These are phyloP conservation scores for Seminavis robusta DNA, from an alignment of 108 stramenopile genomes.

Conservation along the genomic window DNA sequence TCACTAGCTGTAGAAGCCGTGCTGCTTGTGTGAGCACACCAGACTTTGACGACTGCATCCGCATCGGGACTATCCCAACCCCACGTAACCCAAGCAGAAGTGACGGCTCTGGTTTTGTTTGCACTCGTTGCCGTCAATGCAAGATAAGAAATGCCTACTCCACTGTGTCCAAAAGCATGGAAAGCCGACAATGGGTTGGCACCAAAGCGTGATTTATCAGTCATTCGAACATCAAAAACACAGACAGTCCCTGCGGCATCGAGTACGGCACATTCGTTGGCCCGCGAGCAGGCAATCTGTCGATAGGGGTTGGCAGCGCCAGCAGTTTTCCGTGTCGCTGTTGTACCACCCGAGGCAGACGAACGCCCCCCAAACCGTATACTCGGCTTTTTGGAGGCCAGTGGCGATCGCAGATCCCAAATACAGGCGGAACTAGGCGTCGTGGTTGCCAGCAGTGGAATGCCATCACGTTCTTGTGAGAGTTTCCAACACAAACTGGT, in stretches of 20 bases:
- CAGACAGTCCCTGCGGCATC: constrained; percentile 58
- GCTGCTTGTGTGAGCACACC: too few relatives aligned
- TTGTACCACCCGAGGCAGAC: too few relatives aligned
- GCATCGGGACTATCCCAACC: constrained; percentile 45
- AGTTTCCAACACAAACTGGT: constrained; percentile 45
- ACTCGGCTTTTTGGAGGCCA: constrained; percentile 41
- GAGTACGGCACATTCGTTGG: constrained; percentile 64
- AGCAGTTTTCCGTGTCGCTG: constrained; percentile 13
- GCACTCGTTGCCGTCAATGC: constrained; percentile 3
- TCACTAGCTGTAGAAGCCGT: too few relatives aligned
- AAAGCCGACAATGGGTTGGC: constrained; percentile 26
- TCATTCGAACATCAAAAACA: constrained; percentile 66
- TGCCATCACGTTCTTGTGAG: constrained; percentile 1
- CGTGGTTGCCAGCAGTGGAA: constrained; percentile 40
- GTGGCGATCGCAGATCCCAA: constrained; percentile 58
- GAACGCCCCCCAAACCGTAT: constrained; percentile 47
- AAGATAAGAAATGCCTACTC: constrained; percentile 56
- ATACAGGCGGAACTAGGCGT: constrained; percentile 40
- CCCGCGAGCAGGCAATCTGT: constrained; percentile 50
- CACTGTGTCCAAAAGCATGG: constrained; percentile 40
- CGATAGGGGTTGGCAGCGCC: constrained; percentile 23
- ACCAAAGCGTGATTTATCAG: constrained; percentile 14
- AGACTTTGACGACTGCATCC: constrained; percentile 61
- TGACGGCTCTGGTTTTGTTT: background rate
- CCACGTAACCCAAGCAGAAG: constrained; percentile 63